Base-by-base conservation (phyloP, 2,329 filamentous ascomycete genomes). In the Lojkania enalia region DNA sequence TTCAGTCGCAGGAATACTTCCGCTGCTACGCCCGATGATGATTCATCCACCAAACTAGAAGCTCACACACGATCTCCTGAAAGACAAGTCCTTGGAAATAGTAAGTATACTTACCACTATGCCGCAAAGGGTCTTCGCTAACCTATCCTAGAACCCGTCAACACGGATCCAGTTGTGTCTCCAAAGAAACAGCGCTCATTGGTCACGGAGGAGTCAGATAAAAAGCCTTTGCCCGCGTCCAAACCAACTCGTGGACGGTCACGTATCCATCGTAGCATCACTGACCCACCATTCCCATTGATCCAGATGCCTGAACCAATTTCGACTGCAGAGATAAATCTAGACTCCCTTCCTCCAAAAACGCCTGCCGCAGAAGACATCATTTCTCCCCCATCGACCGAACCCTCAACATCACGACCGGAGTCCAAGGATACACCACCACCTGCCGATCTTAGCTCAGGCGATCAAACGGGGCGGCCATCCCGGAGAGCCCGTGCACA, bases 141-240 rank as follows among this genome's bases (percentile, higher is more conserved):
- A 64, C 13, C 42, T 14, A 42, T n/a, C 7, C 1, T 35, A 80
- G 77, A 79, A 67, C 76, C 66, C 46, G 67, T 74, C 37, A 81
- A 81, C 51, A 67, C 70, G n/a, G 76, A 74, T 46, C 67, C 70
- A 21, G 49, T 69, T 11, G 49, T 71, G n/a, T 73, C 72, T 13
- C 72, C 71, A 2, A 68, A 70, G 53, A 72, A 72, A 55, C 60
- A 70, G 46, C 55, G 59, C 44, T 51, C 62, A 36, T 56, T 65
- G 39, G 32, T 45, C 36, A 46, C 54, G 32, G 52, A 58, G 20
- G 61, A 64, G 51, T 52, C 56, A 3, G 63, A 63, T 11, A 65
- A 67, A 52, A 61, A 59, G 18, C 44, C 58, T 14, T 42, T 54
- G 23, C 48, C 51, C 18, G 40, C 36, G n/a, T 35, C 50, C 9